Base-by-base conservation (phyloP, 2,329 filamentous ascomycete species). In the Xylaria sp. region DNA sequence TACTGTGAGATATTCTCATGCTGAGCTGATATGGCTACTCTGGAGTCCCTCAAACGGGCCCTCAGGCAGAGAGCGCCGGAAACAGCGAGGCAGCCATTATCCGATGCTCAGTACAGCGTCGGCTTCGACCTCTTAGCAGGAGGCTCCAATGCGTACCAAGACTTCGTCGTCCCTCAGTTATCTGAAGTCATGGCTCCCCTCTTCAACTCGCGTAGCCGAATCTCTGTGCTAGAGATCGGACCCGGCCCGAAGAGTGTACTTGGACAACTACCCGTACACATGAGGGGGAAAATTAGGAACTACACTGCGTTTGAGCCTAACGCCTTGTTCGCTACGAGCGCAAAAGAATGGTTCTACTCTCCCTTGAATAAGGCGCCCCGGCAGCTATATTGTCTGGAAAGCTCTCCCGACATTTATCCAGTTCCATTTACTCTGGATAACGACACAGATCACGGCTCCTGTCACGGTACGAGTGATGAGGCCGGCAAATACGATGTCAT, bases 201-300 rank as follows among this genome's bases (percentile, higher is more conserved):
- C 38, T 74, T 84, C 69, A 72, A 77, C 39, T 82, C 82, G 5
- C 80, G 78, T 33, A 56, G 5, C 29, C 53, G 72, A 13, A 75
- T 89, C 67, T 88, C 87, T 3, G 81, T 84, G 17, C 79, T 90
- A 5, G 88, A 90, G 71, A 84, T 90, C 56, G 86, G 86, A 69
- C 86, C 88, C 0, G 88, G 88, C 9, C 82, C 85, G 0, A 79
- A 82, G 74, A 89, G 81, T 70, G 71, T 90, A 6, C 78, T 90
- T 54, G 83, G 77, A 62, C 57, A 80, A 72, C 77, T 90, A 20
- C 84, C 87, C 2, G 15, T 36, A 9, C 33, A 31, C 67, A 55
- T 83, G 42, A 82, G 80, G 75, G 71, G 69, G 5, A 84, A 80
- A 53, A 75, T 89, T 63, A 78, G n/a, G 7, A 82, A 54, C 71